phyloP scores from a whole-genome alignment of 352 stramenopile genomes.

The Pythium rishiriense region DNA sequence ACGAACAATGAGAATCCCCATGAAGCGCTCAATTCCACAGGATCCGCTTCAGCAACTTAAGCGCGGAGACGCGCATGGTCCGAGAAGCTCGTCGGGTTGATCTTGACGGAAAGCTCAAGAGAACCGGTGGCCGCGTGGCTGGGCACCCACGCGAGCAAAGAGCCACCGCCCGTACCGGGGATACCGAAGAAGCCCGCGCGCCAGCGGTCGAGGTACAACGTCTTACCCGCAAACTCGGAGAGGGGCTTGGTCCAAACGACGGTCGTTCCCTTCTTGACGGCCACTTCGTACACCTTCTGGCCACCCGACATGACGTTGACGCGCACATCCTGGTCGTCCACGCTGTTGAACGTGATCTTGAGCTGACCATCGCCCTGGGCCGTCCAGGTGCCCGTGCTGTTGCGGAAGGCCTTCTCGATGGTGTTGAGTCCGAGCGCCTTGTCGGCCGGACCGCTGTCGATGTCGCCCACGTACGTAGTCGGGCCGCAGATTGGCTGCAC shows the following conservation, averaged over 20 bases:
- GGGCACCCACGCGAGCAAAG: conserved; percentile 61
- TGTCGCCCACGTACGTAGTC: conserved; percentile 48
- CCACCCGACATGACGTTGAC: conserved; percentile 61
- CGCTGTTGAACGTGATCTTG: conserved; percentile 43
- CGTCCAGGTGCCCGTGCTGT: conserved; percentile 41
- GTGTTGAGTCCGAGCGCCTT: conserved; percentile 43
- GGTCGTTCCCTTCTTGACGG: conserved; percentile 37
- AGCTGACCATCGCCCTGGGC: conserved; percentile 33
- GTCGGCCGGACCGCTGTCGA: conserved; percentile 47
- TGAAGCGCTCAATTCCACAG: too few species aligned
- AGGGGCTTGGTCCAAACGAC: conserved; percentile 42
- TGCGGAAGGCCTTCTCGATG: conserved; percentile 44
- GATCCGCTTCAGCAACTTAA: too few species aligned
- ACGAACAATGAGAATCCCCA: too few species aligned
- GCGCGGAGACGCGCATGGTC: conserved; percentile 3
- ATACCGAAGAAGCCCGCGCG: conserved; percentile 58
- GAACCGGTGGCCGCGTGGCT: conserved; percentile 32
- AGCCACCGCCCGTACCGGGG: conserved; percentile 57
- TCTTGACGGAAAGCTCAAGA: conserved; percentile 39
- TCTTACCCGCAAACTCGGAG: conserved; percentile 47
- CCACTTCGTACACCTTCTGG: conserved; percentile 41
- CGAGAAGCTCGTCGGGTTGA: conserved; percentile 37
- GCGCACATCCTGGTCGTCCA: conserved; percentile 45
- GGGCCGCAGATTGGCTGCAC: conserved; percentile 57
- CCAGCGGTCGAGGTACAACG: conserved; percentile 76